Evolutionary conservation across 2,329 filamentous ascomycete genomes (phyloP).

Genomic region (Sporothrix luriei): DNA sequence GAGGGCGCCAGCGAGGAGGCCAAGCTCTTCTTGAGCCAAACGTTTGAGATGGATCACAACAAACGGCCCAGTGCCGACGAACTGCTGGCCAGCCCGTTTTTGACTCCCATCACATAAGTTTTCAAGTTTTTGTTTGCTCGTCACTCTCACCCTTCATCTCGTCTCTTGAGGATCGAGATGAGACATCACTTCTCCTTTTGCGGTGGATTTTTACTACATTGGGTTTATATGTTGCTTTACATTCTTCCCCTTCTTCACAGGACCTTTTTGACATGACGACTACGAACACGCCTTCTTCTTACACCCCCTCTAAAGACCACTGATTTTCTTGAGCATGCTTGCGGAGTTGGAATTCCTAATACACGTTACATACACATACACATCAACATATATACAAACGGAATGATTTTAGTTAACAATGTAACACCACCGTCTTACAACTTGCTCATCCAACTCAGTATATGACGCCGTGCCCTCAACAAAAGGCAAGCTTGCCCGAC

Average conservation of each 20-base stretch:
- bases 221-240: constrained; percentile 1
- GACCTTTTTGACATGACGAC: constrained; percentile 15
- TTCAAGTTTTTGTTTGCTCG: neutral
- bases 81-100: constrained; percentile 78
- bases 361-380: constrained; percentile 25
- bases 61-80: constrained; percentile 90
- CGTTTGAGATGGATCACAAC: constrained; percentile 95
- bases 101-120: constrained; percentile 64
- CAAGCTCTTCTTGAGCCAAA: constrained; percentile 78
- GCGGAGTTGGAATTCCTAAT: constrained; percentile 31
- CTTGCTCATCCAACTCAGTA: too few relatives aligned
- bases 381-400: constrained; percentile 26
- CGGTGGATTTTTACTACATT: neutral
- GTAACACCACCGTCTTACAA: neutral
- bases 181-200: neutral
- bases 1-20: constrained; percentile 84
- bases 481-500: too few relatives aligned
- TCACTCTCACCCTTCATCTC: constrained; percentile 2
- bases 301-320: constrained; percentile 3
- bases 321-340: constrained; percentile 29
- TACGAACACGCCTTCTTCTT: constrained; percentile 10
- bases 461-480: too few relatives aligned
- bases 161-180: neutral
- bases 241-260: constrained; percentile 17
- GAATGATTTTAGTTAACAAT: neutral